Conservation (phyloP, 2,329 filamentous ascomycete species). For the Boeremia exigua region DNA sequence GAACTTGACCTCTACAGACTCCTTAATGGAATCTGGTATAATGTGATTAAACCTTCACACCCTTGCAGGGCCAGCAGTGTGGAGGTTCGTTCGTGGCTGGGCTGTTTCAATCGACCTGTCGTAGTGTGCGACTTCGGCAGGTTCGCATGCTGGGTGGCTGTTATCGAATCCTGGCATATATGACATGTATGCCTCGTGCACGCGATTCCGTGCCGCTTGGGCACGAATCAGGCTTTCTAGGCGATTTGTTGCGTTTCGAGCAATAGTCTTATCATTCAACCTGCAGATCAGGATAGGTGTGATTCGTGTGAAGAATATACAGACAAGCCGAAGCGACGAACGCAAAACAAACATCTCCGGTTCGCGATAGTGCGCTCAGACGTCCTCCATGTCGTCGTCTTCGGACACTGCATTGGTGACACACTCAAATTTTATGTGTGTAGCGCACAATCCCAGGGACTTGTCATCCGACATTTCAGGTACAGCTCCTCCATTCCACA, state of each 20-base stretch:
- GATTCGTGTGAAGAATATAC: not conserved
- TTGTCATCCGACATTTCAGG: conserved; percentile 4
- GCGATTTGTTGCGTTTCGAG: not conserved
- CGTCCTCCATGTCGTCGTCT: conserved; percentile 10
- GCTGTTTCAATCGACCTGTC: conserved; percentile 9
- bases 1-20: not conserved
- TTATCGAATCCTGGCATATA: not conserved
- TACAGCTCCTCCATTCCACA: conserved; percentile 1
- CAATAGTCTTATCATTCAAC: not conserved
- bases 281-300: not conserved
- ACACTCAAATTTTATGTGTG: conserved; percentile 3
- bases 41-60: not conserved
- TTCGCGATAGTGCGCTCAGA: not conserved
- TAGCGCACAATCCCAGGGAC: conserved; percentile 1
- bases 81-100: not conserved
- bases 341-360: not conserved
- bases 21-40: not conserved
- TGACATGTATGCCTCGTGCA: conserved; percentile 10
- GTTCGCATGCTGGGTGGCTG: not conserved
- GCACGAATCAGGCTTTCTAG: not conserved
- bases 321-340: not conserved
- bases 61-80: not conserved
- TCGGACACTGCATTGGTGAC: not conserved
- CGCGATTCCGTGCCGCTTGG: not conserved
- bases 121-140: conserved; percentile 13